Evolutionary conservation across 495 filamentous ascomycete genomes (phyloP), one percentile per base, ranked within the genome.

Genomic region (Aspergillus coremiiformis): DNA sequence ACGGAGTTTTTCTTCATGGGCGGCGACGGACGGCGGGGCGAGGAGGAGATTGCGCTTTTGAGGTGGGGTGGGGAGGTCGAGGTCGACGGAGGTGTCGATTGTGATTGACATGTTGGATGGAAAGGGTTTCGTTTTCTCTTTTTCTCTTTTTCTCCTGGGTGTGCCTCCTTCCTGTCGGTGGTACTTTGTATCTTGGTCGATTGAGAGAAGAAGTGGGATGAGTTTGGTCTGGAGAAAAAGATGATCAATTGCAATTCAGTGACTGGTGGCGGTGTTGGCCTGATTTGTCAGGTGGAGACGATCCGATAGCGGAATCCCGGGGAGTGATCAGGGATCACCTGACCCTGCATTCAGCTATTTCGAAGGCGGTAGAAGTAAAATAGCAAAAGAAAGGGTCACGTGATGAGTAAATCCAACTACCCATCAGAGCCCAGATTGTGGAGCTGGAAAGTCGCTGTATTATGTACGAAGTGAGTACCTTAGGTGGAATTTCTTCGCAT

Each of bases 11-110:
- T 82, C 77, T 12, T 83, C 83, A 55, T 84, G 81, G 9, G 84
- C 77, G 37, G 86, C 78, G 44, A 89, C 76, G 20, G 85, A 87
- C n/a, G 86, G 85, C 15, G 85, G 85, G 14, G 84, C 83, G 47
- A 89, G 79, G 37, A 89, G 77, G 50, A 89, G 80, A 8, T 77
- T 86, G 55, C 82, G 78, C 17, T 41, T 21, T 21, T 41, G 37
- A 8, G 17, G 37, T 41, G 15, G 37, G 37, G 19, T 19, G 15
- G 37, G 19, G 37, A 41, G 37, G 19, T 41, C 37, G 19, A 41
- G 5, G 17, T 41, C 37, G 37, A 20, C 17, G 17, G 2, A 15
- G 6, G 37, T 41, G 37, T 41, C 37, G 37, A 41, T 41, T 41
- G 37, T 41, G 37, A 41, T 41, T 10, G 37, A 19, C 37, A 41